Conservation (phyloP, 768 basidiomycete species). For the Kwoniella sp. region DNA sequence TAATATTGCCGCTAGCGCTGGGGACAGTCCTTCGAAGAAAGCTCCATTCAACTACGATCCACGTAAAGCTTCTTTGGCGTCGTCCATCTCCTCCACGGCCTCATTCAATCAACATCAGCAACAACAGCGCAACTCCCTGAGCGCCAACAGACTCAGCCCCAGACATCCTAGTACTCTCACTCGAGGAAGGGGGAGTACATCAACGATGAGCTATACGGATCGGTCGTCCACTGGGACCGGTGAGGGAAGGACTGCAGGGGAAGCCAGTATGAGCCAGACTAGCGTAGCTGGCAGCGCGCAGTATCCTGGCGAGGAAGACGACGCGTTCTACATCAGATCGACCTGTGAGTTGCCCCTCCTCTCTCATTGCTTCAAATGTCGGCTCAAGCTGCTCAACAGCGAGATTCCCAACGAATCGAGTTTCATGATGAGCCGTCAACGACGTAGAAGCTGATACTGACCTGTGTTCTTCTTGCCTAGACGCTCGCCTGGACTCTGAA, state of each 20-base stretch:
- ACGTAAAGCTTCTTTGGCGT: not conserved
- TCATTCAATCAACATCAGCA: not conserved
- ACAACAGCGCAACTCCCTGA: not conserved
- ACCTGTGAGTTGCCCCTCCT: conserved; percentile 47
- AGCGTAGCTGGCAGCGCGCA: conserved; percentile 40
- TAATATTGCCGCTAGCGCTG: too few species aligned
- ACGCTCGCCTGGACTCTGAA: conserved; percentile 81
- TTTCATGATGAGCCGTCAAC: not conserved
- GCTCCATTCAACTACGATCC: not conserved
- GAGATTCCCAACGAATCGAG: not conserved
- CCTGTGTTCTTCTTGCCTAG: conserved; percentile 20
- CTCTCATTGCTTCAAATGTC: not conserved
- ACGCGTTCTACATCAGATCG: conserved; percentile 56
- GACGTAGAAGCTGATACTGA: conserved; percentile 6
- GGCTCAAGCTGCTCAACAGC: too few species aligned
- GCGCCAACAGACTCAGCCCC: conserved; percentile 1
- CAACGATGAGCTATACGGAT: not conserved
- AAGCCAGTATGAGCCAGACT: conserved; percentile 28
- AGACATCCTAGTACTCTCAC: conserved; percentile 2
- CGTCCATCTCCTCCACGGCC: not conserved
- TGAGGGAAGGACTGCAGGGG: not conserved
- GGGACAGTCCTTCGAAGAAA: not conserved
- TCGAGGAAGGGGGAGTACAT: conserved; percentile 5
- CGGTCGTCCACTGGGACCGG: not conserved
- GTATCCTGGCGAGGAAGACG: conserved; percentile 55